Evolutionary conservation across 1,139 yeast species (phyloP).

Genomic region (Debaryomycetaceae sp.): DNA sequence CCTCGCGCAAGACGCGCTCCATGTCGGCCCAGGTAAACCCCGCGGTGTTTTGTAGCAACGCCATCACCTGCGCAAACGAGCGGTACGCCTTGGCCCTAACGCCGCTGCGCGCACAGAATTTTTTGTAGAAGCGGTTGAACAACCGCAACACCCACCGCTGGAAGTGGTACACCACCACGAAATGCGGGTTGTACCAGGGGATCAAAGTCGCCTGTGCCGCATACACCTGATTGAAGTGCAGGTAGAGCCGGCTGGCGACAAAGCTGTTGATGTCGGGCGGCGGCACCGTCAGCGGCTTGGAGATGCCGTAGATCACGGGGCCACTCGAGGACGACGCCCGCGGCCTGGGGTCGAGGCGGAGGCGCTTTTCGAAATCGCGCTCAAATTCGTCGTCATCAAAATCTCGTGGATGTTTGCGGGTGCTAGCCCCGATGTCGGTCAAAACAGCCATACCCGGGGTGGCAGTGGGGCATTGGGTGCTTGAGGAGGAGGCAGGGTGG

Average conservation of each 20-base stretch:
- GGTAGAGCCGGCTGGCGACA: conserved; percentile 24
- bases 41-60: conserved; percentile 15
- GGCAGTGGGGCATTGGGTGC: too few relatives aligned
- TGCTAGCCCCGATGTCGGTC: too few relatives aligned
- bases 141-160: conserved; percentile 36
- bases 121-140: conserved; percentile 32
- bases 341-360: too few relatives aligned
- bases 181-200: conserved; percentile 22
- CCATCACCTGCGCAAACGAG: conserved; percentile 22
- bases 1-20: conserved; percentile 22
- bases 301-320: not conserved
- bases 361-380: conserved; percentile 6
- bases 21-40: conserved; percentile 22
- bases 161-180: conserved; percentile 24
- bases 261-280: conserved; percentile 16
- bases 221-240: conserved; percentile 19
- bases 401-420: conserved; percentile 7
- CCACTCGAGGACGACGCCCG: too few relatives aligned
- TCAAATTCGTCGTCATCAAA: conserved; percentile 9
- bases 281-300: not conserved
- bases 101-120: conserved; percentile 22
- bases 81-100: conserved; percentile 17
- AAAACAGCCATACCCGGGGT: too few relatives aligned
- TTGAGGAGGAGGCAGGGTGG: too few relatives aligned
- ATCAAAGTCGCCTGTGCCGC: conserved; percentile 15